A percentile compares a stretch with the other conserved stretches of the same genome.
Conservation (phyloP, 108 stramenopile species). For the Nannochloropsis granulata region DNA sequence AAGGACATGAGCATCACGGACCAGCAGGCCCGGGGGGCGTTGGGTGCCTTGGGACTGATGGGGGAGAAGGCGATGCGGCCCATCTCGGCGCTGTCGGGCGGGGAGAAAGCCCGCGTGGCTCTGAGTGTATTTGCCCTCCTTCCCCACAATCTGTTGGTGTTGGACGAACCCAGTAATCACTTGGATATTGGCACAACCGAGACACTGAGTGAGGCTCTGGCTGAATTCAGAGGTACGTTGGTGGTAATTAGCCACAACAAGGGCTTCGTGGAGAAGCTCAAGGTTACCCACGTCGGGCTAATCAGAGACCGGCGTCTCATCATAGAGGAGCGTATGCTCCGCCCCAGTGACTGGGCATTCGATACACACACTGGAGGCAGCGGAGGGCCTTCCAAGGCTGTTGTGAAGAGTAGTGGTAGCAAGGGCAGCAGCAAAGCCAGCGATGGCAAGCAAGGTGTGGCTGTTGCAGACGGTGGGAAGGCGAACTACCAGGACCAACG, state of each 20-base stretch:
- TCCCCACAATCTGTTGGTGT: constrained; percentile 38
- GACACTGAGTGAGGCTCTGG: constrained; percentile 43
- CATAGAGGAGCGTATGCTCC: constrained; percentile 54
- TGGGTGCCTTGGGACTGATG: constrained; percentile 58
- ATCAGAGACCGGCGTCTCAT: constrained; percentile 52
- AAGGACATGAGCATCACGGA: constrained; percentile 58
- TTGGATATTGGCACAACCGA: constrained; percentile 49
- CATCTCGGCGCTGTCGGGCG: constrained; percentile 43
- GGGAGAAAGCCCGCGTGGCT: constrained; percentile 43
- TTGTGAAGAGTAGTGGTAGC: background rate
- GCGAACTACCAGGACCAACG: background rate
- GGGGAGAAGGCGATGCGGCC: constrained; percentile 59
- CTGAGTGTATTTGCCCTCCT: constrained; percentile 34
- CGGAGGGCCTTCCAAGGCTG: background rate
- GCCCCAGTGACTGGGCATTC: constrained; percentile 55
- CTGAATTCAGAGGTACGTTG: constrained; percentile 23
- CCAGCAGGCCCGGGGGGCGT: constrained; percentile 49
- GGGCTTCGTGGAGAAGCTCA: constrained; percentile 63
- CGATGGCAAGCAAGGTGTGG: background rate
- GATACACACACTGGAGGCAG: constrained; percentile 21
- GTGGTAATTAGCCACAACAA: constrained; percentile 81
- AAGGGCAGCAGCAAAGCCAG: background rate
- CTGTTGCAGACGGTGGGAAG: background rate
- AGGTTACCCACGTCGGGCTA: constrained; percentile 69
- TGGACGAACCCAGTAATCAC: constrained; percentile 50